phyloP scores from a whole-genome alignment of 352 stramenopile genomes.

The Phytophthora kernoviae region DNA sequence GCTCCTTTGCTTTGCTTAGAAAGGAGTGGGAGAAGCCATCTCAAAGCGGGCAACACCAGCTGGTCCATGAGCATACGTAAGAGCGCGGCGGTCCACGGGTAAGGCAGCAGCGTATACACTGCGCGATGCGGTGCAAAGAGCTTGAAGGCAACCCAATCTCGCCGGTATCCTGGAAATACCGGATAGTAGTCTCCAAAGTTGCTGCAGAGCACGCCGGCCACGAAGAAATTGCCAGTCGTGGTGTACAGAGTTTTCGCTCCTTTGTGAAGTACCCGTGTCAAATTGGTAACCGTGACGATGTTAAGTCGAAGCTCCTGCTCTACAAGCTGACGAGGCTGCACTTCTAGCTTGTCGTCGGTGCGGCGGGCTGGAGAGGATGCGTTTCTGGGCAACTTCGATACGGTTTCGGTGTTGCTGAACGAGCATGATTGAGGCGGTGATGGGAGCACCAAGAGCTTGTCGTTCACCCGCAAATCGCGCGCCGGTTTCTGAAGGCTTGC shows the following conservation, averaged over 20 bases:
- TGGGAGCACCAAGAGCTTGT: conserved; percentile 48
- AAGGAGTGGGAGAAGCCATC: conserved; percentile 26
- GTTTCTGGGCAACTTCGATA: conserved; percentile 23
- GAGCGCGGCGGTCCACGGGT: conserved; percentile 39
- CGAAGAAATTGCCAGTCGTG: conserved; percentile 65
- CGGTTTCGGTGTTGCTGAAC: conserved; percentile 26
- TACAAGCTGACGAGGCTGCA: not conserved
- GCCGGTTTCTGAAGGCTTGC: conserved; percentile 51
- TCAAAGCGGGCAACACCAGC: conserved; percentile 50
- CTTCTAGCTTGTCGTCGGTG: conserved; percentile 3
- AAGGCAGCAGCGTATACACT: conserved; percentile 57
- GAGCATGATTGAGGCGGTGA: conserved; percentile 13
- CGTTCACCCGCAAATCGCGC: conserved; percentile 46
- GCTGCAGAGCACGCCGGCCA: conserved; percentile 72
- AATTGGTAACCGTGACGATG: conserved; percentile 30
- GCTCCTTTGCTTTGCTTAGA: conserved; percentile 20
- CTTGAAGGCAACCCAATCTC: conserved; percentile 47
- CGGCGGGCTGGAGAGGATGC: conserved; percentile 7
- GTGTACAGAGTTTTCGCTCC: conserved; percentile 70
- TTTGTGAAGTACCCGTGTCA: conserved; percentile 27
- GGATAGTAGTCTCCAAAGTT: conserved; percentile 82
- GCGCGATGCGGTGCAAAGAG: conserved; percentile 59
- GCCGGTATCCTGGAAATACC: conserved; percentile 28
- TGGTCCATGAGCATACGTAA: conserved; percentile 53
- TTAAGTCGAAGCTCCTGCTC: conserved; percentile 4